Conservation (phyloP, 805 yeast species). For the Candida xiaguanensis region DNA sequence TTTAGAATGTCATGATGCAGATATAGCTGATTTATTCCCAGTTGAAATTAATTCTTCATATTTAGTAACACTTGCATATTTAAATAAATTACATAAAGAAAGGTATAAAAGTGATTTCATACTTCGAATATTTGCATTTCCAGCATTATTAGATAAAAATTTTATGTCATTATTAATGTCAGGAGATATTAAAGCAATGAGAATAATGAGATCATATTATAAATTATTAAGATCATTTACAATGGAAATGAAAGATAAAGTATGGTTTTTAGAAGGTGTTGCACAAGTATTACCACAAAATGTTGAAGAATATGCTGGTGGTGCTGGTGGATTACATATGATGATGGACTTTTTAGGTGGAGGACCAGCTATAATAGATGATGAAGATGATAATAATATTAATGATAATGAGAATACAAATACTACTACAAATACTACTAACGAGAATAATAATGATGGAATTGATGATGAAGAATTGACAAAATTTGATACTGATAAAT, state of each 20-base stretch:
- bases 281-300: constrained; percentile 85
- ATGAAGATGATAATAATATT: constrained; percentile 14
- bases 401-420: no score
- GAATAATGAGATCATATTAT: constrained; percentile 88
- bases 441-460: no score
- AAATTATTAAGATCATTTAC: constrained; percentile 77
- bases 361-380: constrained; percentile 38
- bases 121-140: constrained; percentile 84
- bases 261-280: constrained; percentile 93
- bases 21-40: constrained; percentile 82
- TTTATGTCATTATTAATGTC: constrained; percentile 74
- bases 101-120: constrained; percentile 82
- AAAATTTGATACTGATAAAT: constrained; percentile 44
- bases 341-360: constrained; percentile 86
- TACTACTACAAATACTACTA: no score
- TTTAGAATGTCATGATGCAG: constrained; percentile 79
- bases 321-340: constrained; percentile 87
- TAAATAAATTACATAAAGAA: constrained; percentile 80
- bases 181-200: constrained; percentile 84
- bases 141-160: constrained; percentile 81
- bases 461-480: constrained; percentile 20
- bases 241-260: constrained; percentile 80
- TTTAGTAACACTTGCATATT: constrained; percentile 78
- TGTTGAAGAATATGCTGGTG: constrained; percentile 86
- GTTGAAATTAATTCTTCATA: constrained; percentile 81